A percentile compares a stretch with the other conserved stretches of the same genome.
Conservation (phyloP, 352 stramenopile species). For the Phytophthora nicotianae region DNA sequence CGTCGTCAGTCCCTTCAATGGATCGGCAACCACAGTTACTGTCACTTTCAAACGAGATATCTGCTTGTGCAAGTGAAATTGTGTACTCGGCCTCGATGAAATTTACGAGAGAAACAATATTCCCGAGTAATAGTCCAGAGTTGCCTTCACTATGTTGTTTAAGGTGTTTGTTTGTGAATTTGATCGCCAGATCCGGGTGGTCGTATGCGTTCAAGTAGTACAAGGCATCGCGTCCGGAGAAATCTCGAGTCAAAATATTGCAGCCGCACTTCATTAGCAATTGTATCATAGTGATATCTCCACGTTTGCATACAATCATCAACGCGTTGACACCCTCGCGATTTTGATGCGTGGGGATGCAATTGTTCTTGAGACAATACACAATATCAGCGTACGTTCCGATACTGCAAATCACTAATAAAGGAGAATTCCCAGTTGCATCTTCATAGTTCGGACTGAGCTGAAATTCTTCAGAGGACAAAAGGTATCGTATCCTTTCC, state of each 20-base stretch:
- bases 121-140: conserved; percentile 13
- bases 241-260: conserved; percentile 50
- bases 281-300: conserved; percentile 40
- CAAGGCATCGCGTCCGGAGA: conserved; percentile 43
- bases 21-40: conserved; percentile 1
- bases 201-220: conserved; percentile 49
- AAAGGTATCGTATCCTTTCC: conserved; percentile 35
- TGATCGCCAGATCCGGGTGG: conserved; percentile 48
- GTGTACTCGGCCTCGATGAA: conserved; percentile 16
- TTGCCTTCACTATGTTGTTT: not conserved
- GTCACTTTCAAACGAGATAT: conserved; percentile 15
- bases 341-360: conserved; percentile 55
- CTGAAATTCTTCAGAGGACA: conserved; percentile 34
- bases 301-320: conserved; percentile 54
- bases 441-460: conserved; percentile 64
- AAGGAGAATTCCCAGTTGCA: conserved; percentile 40
- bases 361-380: conserved; percentile 42
- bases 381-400: conserved; percentile 44
- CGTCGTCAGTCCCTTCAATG: conserved; percentile 6
- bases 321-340: conserved; percentile 47
- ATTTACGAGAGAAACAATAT: not conserved
- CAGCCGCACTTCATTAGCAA: conserved; percentile 45
- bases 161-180: conserved; percentile 31
- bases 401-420: conserved; percentile 39
- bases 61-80: conserved; percentile 23